Base-by-base conservation (phyloP, 2,329 filamentous ascomycete genomes). In the Incumbomyces delicatus region DNA sequence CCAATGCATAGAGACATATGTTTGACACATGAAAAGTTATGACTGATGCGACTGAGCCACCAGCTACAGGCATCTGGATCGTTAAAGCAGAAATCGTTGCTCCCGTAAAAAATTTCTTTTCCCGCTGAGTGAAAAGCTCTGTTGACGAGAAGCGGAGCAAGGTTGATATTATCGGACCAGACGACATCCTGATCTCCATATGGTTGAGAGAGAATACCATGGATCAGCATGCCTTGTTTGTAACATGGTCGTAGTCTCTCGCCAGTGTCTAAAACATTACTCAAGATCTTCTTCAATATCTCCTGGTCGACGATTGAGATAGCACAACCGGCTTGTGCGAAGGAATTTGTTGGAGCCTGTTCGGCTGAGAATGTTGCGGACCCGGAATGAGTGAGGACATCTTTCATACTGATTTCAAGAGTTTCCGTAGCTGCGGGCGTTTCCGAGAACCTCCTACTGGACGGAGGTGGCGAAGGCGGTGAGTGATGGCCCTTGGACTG, bases 41-140 rank as follows among this genome's bases (percentile, higher is more conserved):
- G 10, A 13, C 53, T 50, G 31, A 56, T 53, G 14, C 50, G 41
- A 22, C 48, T 44, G 18, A 46, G 37, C 47, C 49, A 56, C 52
- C 49, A 56, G 13, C 29, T 43, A 40, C 50, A 54, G 12, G 44
- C 37, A 32, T 30, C 11, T 5, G 53, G 34, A 17, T 51, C 45
- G 4, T 44, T 20, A 43, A 55, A 55, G 27, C 13, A 13, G 47
- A 55, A 55, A 7, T 35, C 36, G 32, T 41, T 22, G 5, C 14
- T 35, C 22, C 49, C 45, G 18, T 54, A 55, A 41, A 51, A 44
- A 12, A 44, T 13, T 11, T 43, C 17, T 17, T 34, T 30, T 18
- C 48, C 49, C 6, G 30, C 33, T 8, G 35, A 37, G 8, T 41
- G 39, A 37, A 55, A 55, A 12, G 38, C 35, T 35, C 48, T 52